Evolutionary conservation across 345 rosid species (phyloP), one percentile per base, ranked within the genome.

Genomic region (Eucalyptus globulus): DNA sequence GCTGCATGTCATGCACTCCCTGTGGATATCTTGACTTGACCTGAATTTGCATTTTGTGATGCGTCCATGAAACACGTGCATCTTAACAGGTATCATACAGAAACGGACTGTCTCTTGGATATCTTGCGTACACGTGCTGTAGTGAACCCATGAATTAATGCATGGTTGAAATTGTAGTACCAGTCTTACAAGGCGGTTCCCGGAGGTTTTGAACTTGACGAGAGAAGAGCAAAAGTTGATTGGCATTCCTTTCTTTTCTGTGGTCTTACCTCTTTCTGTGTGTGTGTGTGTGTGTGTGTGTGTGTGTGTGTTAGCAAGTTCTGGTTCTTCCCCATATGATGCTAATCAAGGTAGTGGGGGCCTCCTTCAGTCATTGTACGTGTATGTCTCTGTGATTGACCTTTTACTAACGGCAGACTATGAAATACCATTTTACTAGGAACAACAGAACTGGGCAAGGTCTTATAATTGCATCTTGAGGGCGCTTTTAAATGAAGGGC

Each of bases 1-100:
- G 87, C 93, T 97, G 89, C 89, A 93, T 80, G 90, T 91, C 44
- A 95, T 96, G 96, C 93, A 96, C 87, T 15, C 90, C 62, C 87
- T 96, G 89, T 97, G 99, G 99, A 90, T 93, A 90, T 95, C 98
- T 21, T 90, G 90, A 67, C 69, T 43, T 45, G 67, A 58, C 87
- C 85, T 50, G 53, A 53, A 76, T 21, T 22, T 76, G 85, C 85
- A 11, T 76, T 76, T 37, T 43, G 29, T 11, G 29, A 21, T 76
- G 24, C 85, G 6, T 76, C 13, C 47, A 22, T 40, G 14, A 76
- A 21, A 40, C 85, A 40, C 15, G 6, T 40, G 27, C 85, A 22
- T 76, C 27, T 6, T 37, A 40, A 40, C 85, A 6, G 85, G 47
- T 21, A 40, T 76, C 5, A 8, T 76, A 37, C 15, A 24, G 29